Percentiles rank a stretch among this genome's conserved stretches.
These are phyloP conservation scores for Phytophthora sojae DNA, from an alignment of 352 stramenopile genomes.

Conservation along the genomic window DNA sequence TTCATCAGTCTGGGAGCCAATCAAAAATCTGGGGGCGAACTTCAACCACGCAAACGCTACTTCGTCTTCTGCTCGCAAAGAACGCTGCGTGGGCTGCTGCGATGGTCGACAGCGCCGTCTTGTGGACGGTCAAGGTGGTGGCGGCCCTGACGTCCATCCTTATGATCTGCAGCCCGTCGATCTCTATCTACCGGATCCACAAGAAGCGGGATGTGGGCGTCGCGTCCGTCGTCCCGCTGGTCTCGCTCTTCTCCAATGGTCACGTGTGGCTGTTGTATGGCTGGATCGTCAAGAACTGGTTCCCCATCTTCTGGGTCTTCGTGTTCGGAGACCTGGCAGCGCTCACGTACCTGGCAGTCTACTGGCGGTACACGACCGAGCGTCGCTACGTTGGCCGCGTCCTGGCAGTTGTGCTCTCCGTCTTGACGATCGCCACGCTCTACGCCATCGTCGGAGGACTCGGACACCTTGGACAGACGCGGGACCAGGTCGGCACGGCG, in stretches of 20 bases:
- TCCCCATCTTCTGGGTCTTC: constrained; percentile 53
- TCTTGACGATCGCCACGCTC: constrained; percentile 34
- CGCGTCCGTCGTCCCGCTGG: constrained; percentile 45
- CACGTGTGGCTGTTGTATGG: constrained; percentile 57
- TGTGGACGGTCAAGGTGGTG: constrained; percentile 36
- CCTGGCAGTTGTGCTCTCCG: constrained; percentile 18
- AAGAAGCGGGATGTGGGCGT: constrained; percentile 41
- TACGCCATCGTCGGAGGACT: constrained; percentile 48
- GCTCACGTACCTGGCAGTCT: constrained; percentile 50
- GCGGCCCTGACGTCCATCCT: constrained; percentile 36
- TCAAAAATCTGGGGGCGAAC: background rate
- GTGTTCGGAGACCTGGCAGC: constrained; percentile 39
- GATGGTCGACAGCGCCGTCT: constrained; percentile 26
- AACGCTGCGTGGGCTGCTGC: background rate
- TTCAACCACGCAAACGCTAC: constrained; percentile 29
- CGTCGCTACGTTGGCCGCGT: constrained; percentile 33
- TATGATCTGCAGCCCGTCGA: constrained; percentile 50
- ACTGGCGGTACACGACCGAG: constrained; percentile 47
- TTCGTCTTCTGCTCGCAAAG: constrained; percentile 3
- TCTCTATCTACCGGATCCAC: constrained; percentile 49
- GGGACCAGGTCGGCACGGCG: constrained; percentile 23
- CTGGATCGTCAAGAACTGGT: constrained; percentile 49
- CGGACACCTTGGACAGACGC: constrained; percentile 38
- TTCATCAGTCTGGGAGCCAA: too few relatives aligned
- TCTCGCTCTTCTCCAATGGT: constrained; percentile 42